Evolutionary conservation across 1,284 basidiomycete genomes (phyloP).

Genomic region (Rugosomyces carneus): DNA sequence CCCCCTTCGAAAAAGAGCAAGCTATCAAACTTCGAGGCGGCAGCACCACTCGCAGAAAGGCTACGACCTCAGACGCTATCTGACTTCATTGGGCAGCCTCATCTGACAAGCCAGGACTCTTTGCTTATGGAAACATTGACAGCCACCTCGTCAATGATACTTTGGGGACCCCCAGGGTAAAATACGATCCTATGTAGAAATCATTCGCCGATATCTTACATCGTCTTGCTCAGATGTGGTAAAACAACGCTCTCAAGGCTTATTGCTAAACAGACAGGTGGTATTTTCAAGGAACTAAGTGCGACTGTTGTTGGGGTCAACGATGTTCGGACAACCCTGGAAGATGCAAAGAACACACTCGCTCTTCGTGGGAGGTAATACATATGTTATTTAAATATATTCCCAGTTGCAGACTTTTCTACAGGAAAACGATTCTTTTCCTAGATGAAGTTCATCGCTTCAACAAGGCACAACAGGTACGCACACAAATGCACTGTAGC

Average conservation of each 20-base stretch:
- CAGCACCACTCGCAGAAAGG: constrained; percentile 59
- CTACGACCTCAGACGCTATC: constrained; percentile 54
- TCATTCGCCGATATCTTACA: not conserved
- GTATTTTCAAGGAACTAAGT: constrained; percentile 70
- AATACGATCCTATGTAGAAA: constrained; percentile 17
- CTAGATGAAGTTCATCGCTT: constrained; percentile 90
- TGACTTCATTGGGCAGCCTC: constrained; percentile 66
- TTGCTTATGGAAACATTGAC: constrained; percentile 46
- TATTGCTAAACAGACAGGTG: constrained; percentile 54
- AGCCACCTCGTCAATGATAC: constrained; percentile 47
- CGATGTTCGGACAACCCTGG: constrained; percentile 77
- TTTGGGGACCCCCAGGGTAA: constrained; percentile 77
- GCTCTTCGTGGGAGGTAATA: constrained; percentile 57
- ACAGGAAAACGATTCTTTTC: constrained; percentile 67
- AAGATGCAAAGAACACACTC: constrained; percentile 73
- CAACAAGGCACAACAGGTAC: constrained; percentile 76
- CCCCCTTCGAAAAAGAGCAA: constrained; percentile 19
- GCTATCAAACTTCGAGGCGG: constrained; percentile 25
- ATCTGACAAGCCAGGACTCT: constrained; percentile 48
- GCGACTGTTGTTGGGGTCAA: constrained; percentile 71
- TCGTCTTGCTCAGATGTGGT: constrained; percentile 43
- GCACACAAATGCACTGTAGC: not conserved
- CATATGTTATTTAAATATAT: constrained; percentile 3
- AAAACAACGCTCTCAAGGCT: constrained; percentile 80
- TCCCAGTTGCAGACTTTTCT: not conserved